Evolutionary conservation across 768 basidiomycete genomes (phyloP), one percentile per base, ranked within the genome.

Genomic region (Phlebiopsis flavidoalba): DNA sequence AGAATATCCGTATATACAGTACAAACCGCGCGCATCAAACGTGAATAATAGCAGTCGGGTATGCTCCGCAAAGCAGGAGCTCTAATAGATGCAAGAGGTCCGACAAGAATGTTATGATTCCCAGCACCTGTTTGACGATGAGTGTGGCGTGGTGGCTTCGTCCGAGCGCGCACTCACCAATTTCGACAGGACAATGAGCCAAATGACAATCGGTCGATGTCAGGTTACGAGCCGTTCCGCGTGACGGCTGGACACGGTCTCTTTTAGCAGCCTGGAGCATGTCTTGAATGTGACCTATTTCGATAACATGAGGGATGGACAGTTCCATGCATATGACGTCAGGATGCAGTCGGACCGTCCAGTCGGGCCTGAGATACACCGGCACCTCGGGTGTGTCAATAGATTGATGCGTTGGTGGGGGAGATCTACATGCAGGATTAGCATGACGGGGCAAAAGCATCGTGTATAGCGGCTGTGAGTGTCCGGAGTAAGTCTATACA

Each of bases 251-350:
- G 92, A 92, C 24, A 96, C 95, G 11, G 92, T 91, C 74, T 97
- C 95, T 73, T 98, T 98, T 56, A 98, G 77, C 55, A 98, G 82
- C 69, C n/a, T 94, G 89, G 11, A 98, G 83, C 91, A 98, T 96
- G 72, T 98, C 95, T 80, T 98, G 95, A 37, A 98, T 75, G n/a
- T n/a, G 54, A 98, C 91, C 92, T 95, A 65, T 37, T 31, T 49
- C 37, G 19, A 12, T 21, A 37, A 57, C 26, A 19, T 40, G 33
- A 52, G n/a, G n/a, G 22, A 21, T 19, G 7, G 54, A 51, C 6
- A n/a, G 26, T 31, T 24, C 14, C 45, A 26, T n/a, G 48, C 24
- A 36, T 17, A 33, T 26, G 14, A 22, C 7, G 26, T 31, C 26
- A 48, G 45, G 33, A 22, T 4, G 43, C 36, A 43, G 40, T n/a